These are phyloP conservation scores for Suillus luteus DNA, from an alignment of 768 basidiomycete genomes.

Conservation along the genomic window DNA sequence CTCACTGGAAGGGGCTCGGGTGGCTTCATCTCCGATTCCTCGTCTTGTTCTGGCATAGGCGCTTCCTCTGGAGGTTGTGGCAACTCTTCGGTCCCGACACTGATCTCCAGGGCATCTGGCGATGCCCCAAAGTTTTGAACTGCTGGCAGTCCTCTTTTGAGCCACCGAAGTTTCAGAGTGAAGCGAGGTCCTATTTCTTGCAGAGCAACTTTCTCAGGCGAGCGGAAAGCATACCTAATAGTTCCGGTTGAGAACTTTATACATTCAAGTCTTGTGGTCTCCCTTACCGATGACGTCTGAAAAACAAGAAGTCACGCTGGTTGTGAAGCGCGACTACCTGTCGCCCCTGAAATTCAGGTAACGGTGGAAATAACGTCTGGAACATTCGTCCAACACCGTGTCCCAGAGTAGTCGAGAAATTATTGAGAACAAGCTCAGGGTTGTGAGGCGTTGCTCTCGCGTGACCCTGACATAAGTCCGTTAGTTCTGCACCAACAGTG, in stretches of 20 bases:
- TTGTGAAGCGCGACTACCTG: constrained; percentile 98
- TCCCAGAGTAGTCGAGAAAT: constrained; percentile 91
- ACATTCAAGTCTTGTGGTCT: constrained; percentile 3
- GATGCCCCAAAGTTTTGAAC: constrained; percentile 69
- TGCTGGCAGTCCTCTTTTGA: constrained; percentile 86
- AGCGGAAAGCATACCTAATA: constrained; percentile 86
- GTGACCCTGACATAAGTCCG: constrained; percentile 63
- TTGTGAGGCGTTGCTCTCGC: constrained; percentile 90
- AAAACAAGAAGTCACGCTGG: constrained; percentile 97
- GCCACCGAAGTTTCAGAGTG: constrained; percentile 88
- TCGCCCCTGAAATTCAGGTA: constrained; percentile 93
- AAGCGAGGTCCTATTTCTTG: constrained; percentile 99
- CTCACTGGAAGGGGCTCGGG: constrained; percentile 22
- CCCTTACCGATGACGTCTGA: constrained; percentile 86
- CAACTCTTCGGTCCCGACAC: constrained; percentile 41
- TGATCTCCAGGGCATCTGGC: constrained; percentile 57
- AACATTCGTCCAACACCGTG: constrained; percentile 94
- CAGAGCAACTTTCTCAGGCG: constrained; percentile 84
- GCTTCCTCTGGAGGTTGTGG: constrained; percentile 20
- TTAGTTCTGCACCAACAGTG: background rate
- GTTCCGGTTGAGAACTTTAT: constrained; percentile 13
- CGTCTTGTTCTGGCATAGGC: constrained; percentile 15
- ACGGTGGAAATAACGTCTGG: constrained; percentile 92
- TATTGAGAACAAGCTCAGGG: constrained; percentile 94
- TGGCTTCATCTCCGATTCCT: constrained; percentile 22